phyloP scores from a whole-genome alignment of 2,329 filamentous ascomycete genomes.

The Hymenoscyphus salicellus region DNA sequence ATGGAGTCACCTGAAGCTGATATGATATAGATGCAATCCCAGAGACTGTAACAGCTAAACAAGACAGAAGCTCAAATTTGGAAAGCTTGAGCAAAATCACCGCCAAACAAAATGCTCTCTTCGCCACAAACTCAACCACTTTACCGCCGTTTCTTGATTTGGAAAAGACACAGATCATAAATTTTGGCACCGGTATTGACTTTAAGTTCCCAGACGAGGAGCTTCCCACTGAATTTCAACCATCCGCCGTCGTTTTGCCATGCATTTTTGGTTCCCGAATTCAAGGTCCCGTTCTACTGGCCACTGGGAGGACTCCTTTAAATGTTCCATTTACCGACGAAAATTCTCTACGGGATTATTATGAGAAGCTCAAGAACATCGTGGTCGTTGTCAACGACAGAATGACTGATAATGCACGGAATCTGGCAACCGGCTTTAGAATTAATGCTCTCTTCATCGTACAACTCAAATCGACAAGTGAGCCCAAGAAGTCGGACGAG shows the following conservation, averaged over 20 bases:
- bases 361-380: conserved; percentile 23
- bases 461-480: conserved; percentile 14
- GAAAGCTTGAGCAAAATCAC: neutral
- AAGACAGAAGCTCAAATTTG: neutral
- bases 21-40: neutral
- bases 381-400: conserved; percentile 34
- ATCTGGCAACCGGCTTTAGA: conserved; percentile 29
- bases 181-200: conserved; percentile 18
- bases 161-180: conserved; percentile 17
- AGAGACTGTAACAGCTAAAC: neutral
- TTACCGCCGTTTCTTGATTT: conserved; percentile 11
- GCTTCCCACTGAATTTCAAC: neutral
- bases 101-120: conserved; percentile 5
- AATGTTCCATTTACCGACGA: conserved; percentile 25
- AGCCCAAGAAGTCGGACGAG: conserved; percentile 13
- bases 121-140: conserved; percentile 8
- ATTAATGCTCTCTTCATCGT: conserved; percentile 34
- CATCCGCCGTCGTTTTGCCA: conserved; percentile 25
- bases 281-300: conserved; percentile 25
- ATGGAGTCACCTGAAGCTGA: neutral
- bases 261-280: conserved; percentile 28
- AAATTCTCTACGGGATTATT: conserved; percentile 21
- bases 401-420: conserved; percentile 36
- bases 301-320: conserved; percentile 17
- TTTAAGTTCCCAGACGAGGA: conserved; percentile 9